Evolutionary conservation across 495 filamentous ascomycete genomes (phyloP), one percentile per base, ranked within the genome.

Genomic region (Cercophora samala): DNA sequence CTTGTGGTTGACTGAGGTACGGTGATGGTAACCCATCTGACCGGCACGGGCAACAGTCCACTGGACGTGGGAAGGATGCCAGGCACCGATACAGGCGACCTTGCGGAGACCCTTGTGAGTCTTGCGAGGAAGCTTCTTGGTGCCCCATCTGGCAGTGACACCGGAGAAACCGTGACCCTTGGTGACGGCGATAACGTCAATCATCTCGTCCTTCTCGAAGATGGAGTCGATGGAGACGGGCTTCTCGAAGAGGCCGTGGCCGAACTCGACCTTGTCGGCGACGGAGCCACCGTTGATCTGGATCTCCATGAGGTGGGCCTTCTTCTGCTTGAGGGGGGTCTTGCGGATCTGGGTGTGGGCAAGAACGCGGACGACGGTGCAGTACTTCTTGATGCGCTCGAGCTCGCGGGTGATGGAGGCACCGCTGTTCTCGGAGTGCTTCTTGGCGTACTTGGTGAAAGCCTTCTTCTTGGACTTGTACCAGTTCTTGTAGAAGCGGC

Each of bases 401-500:
- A 98, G 90, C 84, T 99, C 96, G 80, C 91, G 90, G 80, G 89
- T 91, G 85, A 99, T 90, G 72, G 92, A 90, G 74, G 91, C 84
- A 75, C 91, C 94, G 82, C 77, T 88, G 85, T 83, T 90, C 81
- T 97, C 93, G 72, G 96, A 90, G 90, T 98, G 92, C 88, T 96
- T 94, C 92, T 97, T 98, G 87, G 96, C 91, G 84, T 99, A 99
- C 87, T 96, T 97, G 86, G 96, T 99, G 87, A 98, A 99, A 66
- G 96, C 96, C 93, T 99, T 99, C 92, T 97, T 98, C 93, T 99
- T 99, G 87, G 87, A 91, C 87, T 96, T 96, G 91, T 99, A 99
- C 96, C 96, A 99, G 88, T 99, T 99, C 93, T 99, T 99, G 90
- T 99, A 99, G 92, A 99, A 99, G 79, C 96, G 93, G 72, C 96